phyloP scores from a whole-genome alignment of 2,329 filamentous ascomycete species.

The Cercospora berteroae region DNA sequence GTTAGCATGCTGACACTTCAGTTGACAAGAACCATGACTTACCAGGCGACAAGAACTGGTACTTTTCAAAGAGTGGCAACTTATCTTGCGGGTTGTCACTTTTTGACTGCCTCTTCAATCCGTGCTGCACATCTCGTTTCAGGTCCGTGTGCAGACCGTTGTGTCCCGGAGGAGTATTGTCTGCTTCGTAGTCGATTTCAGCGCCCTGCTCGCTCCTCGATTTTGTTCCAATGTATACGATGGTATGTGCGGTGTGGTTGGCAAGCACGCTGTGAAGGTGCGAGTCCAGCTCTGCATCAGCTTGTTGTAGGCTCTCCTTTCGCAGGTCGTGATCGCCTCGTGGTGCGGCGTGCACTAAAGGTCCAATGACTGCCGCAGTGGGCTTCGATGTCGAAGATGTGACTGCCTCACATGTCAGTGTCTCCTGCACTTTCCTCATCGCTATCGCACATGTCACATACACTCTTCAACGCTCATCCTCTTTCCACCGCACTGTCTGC shows the following conservation, averaged over 20 bases:
- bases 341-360: slow-evolving; percentile 14
- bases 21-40: no score
- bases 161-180: slow-evolving; percentile 59
- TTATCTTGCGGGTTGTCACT: slow-evolving; percentile 35
- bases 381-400: slow-evolving; percentile 12
- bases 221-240: slow-evolving; percentile 18
- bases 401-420: slow-evolving; percentile 3
- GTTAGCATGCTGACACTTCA: no score
- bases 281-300: slow-evolving; percentile 23
- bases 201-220: slow-evolving; percentile 1
- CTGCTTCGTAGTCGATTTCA: slow-evolving; percentile 60
- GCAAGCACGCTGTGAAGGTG: slow-evolving; percentile 17
- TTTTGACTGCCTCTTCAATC: slow-evolving; percentile 39
- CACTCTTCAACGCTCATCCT: slow-evolving; percentile 18
- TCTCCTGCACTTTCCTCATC: not conserved
- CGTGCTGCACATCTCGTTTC: slow-evolving; percentile 60
- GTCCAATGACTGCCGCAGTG: slow-evolving; percentile 17
- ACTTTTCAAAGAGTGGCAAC: slow-evolving; percentile 77
- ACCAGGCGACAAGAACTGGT: slow-evolving; percentile 92
- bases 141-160: slow-evolving; percentile 64
- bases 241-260: slow-evolving; percentile 21
- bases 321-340: slow-evolving; percentile 5
- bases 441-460: not conserved
- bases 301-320: slow-evolving; percentile 11
- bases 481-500: slow-evolving; percentile 43